Evolutionary conservation across 495 filamentous ascomycete genomes (phyloP), one percentile per base, ranked within the genome.

Genomic region (Talaromyces thailandensis): DNA sequence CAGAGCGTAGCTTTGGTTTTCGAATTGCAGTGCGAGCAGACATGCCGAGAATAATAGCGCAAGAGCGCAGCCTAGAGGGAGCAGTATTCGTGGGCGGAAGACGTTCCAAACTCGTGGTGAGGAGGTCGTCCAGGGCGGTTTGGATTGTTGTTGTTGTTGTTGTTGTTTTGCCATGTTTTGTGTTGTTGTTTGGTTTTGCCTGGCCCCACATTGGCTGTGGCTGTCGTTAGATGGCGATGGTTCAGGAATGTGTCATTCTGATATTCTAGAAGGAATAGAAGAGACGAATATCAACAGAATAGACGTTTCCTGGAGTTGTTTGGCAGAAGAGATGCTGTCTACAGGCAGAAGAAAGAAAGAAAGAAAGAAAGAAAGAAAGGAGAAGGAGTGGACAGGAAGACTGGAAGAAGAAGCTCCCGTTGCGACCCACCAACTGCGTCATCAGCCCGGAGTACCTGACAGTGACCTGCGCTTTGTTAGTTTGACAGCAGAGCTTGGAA

Each of bases 61-160:
- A 6, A 61, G 23, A 12, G 59, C 21, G 40, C 21, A 61, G 4
- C 26, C 59, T 11, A 61, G 37, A 12, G 40, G 6, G 23, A 61
- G n/a, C 4, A 61, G 59, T 28, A 48, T 50, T 35, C 59, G 37
- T 48, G 26, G 43, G 14, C 59, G 59, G 14, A 50, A 11, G 8
- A 61, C 11, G 14, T 11, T 26, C 23, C 25, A 45, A 50, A 61
- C 23, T 8, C 59, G 59, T 25, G 59, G 40, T 16, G 59, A 61
- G 25, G 43, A 7, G 24, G 23, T 32, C 3, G 23, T 32, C 59
- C 59, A 61, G 12, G 43, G 14, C 3, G 40, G 40, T 25, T 61
- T 61, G 14, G 43, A 32, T 52, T 26, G 59, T 35, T 50, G 59
- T 50, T 57, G 26, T 29, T 57, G 23, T 52, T 26, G 59, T 35